Base-by-base conservation (phyloP, 495 filamentous ascomycete species). In the Xylaria scruposa region DNA sequence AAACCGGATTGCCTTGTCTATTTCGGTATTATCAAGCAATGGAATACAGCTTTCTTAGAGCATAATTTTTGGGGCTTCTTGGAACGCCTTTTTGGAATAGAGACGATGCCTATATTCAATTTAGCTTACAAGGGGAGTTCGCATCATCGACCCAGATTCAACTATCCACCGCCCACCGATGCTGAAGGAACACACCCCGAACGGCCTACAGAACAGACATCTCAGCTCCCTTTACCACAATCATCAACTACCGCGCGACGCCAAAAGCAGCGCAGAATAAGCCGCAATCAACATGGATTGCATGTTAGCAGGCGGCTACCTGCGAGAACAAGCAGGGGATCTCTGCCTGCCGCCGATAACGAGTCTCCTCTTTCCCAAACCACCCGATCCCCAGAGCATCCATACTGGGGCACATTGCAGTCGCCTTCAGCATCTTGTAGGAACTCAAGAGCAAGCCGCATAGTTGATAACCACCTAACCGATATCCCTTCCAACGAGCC, bases 101-200 rank as follows among this genome's bases (percentile, higher is more conserved):
- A 75, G 76, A 83, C 77, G 76, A 86, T 86, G 84, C 77, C 80
- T 78, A 76, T 79, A 77, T 78, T 82, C 78, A 82, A 79, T 80
- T 83, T 85, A 76, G 78, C 83, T 81, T 87, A 85, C 82, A 83
- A 83, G 73, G 82, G 83, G 75, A 83, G 80, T 80, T 80, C 80
- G 77, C 78, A 81, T 79, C 76, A 70, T 78, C 81, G 80, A 71
- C 83, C 83, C 29, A 79, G 77, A 68, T 78, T 81, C 73, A 80
- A 74, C 71, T 71, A 77, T 65, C 73, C 77, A 67, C 73, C 74
- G 64, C 74, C 70, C 64, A 70, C 74, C 42, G 71, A 71, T 61
- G 74, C 75, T 12, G 73, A 63, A 49, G 70, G 73, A 59, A 71
- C 75, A 42, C 75, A 60, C 47, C 68, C 77, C 54, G 81, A 80